Percentiles rank a stretch among this genome's conserved stretches.
Evolutionary conservation across 2,329 filamentous ascomycete species (phyloP).

Genomic region (Microthyrium microscopicum): DNA sequence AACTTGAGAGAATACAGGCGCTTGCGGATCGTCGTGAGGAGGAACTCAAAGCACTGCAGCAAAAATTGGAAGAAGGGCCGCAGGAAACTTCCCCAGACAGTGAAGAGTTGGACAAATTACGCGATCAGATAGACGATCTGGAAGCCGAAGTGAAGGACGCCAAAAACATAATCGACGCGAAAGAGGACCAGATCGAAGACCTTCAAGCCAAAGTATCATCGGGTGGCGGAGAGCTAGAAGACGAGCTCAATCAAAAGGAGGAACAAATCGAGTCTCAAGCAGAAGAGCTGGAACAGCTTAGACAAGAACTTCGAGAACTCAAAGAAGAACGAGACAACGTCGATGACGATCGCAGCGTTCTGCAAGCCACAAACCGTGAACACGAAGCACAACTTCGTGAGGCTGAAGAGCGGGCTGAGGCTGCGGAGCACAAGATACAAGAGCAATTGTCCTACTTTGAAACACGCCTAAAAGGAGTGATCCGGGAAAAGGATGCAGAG

Average conservation of each 20-base stretch:
- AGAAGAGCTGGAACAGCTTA: conserved; percentile 18
- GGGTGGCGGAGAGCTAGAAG: conserved; percentile 17
- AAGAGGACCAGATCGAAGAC: conserved; percentile 21
- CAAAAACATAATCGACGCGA: conserved; percentile 20
- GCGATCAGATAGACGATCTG: conserved; percentile 18
- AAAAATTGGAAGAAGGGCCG: neutral
- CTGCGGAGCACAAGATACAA: conserved; percentile 10
- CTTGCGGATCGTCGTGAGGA: conserved; percentile 26
- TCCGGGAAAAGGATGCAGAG: conserved; percentile 15
- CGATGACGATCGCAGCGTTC: conserved; percentile 3
- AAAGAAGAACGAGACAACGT: conserved; percentile 4
- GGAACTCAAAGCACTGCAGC: conserved; percentile 19
- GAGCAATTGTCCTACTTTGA: conserved; percentile 7
- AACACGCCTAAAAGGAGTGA: conserved; percentile 5
- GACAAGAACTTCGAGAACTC: conserved; percentile 15
- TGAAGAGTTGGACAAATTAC: conserved; percentile 11
- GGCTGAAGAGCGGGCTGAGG: conserved; percentile 19
- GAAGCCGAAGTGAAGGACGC: conserved; percentile 19
- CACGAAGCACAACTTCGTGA: conserved; percentile 21
- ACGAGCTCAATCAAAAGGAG: conserved; percentile 17
- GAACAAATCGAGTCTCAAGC: conserved; percentile 17
- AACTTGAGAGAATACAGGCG: conserved; percentile 33
- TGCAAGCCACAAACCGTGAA: conserved; percentile 14
- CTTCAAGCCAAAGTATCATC: conserved; percentile 17
- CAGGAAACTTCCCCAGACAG: neutral